Base-by-base conservation (phyloP, 192 early-diverging fungal species). In the Pilaira anomala region DNA sequence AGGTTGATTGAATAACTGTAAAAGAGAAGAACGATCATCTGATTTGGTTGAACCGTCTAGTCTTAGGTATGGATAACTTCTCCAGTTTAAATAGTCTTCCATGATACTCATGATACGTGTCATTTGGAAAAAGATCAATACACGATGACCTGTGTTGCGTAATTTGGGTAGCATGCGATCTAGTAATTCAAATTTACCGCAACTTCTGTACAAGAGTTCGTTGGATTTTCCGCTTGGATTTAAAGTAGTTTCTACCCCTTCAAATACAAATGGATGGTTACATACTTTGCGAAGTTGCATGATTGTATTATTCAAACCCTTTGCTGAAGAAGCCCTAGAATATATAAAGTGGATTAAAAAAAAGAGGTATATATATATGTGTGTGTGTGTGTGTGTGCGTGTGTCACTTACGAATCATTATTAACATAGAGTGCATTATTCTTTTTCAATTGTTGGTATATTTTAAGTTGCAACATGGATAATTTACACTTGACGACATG, bases 211-310 rank as follows among this genome's bases (percentile, higher is more conserved):
- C 36, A 99, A 71, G 36, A 85, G 80, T 54, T 84, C 82, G 73
- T 95, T 93, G 48, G 82, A 91, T 18, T 62, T 71, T 39, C 81
- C 71, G 25, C 70, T 56, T 5, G 92, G 91, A 67, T 94, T 92
- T 75, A 99, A 78, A 21, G 81, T 71, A 28, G 84, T 76, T 67
- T 97, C 95, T 0, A 99, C 95, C 63, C 93, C 91, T 50, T 90
- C 87, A 81, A 93, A 98, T 14, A 97, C 94, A 74, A 91, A 99
- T 49, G 97, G 97, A 77, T 99, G 97, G 78, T 98, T 99, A 75
- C 92, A 94, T 66, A 99, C 92, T 74, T 98, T 98, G 36, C 96
- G 87, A 51, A 99, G 85, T 73, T 99, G 95, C 97, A 99, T 96
- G 50, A 99, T 88, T 9, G 93, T 84, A 78, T 99, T 99, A 78